Evolutionary conservation across 2,329 filamentous ascomycete species (phyloP).

Genomic region (Botrytis medusae): DNA sequence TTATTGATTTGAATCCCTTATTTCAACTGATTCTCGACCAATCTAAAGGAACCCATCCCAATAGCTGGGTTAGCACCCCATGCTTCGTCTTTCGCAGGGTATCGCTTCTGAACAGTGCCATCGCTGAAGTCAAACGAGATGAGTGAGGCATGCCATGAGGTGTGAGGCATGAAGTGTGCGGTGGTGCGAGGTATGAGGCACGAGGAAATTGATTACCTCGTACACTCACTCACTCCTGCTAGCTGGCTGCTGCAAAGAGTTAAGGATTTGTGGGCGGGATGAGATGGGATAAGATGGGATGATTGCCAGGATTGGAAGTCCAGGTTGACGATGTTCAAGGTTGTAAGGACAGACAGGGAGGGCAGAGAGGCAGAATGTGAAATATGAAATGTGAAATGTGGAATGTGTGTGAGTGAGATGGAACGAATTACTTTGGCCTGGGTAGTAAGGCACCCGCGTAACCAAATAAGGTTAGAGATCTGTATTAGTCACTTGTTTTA

Average conservation of each 20-base stretch:
- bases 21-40: conserved; percentile 12
- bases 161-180: too few species aligned
- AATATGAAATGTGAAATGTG: too few species aligned
- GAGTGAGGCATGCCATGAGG: neutral
- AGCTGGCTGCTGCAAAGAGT: neutral
- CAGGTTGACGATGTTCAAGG: neutral
- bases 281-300: neutral
- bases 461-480: rapidly evolving
- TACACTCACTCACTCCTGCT: neutral
- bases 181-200: neutral
- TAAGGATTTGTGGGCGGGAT: neutral
- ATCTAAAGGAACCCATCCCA: conserved; percentile 16
- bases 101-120: conserved; percentile 18
- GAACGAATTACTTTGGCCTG: neutral
- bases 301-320: neutral
- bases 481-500: neutral
- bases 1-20: neutral
- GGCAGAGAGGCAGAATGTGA: neutral
- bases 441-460: neutral
- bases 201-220: neutral
- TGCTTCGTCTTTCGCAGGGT: conserved; percentile 4
- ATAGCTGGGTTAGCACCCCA: conserved; percentile 15
- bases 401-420: neutral
- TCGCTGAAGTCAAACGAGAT: conserved; percentile 2
- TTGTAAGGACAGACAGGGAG: neutral